Evolutionary conservation across 306 rosid species (phyloP).

Genomic region (Cicer arietinum): DNA sequence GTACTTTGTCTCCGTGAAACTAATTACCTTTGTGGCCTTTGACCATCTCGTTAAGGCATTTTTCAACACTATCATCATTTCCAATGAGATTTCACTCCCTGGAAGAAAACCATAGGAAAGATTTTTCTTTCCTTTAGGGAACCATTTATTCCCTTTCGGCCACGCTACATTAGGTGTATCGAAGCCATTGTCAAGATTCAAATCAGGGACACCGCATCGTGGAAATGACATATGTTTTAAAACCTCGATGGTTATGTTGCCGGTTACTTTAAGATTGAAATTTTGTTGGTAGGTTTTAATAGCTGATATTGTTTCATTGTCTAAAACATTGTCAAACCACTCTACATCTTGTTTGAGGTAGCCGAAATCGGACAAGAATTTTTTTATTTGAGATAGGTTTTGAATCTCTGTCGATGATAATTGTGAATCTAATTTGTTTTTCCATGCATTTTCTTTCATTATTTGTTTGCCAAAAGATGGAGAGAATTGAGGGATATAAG

Average conservation of each 20-base stretch:
- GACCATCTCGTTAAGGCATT: conserved; percentile 14
- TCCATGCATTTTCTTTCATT: background rate
- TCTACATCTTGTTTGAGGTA: background rate
- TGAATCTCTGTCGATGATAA: background rate
- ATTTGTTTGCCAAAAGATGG: background rate
- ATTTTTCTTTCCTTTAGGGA: background rate
- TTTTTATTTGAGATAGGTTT: background rate
- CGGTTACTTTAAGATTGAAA: background rate
- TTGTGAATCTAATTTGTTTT: background rate
- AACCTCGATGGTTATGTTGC: background rate
- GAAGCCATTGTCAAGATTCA: background rate
- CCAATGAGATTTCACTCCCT: background rate
- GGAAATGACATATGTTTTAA: background rate
- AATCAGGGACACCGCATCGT: conserved; percentile 23
- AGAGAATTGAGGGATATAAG: background rate
- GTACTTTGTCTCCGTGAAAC: background rate
- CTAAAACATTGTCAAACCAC: background rate
- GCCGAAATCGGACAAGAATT: background rate
- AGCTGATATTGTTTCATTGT: background rate
- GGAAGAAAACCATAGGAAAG: conserved; percentile 1
- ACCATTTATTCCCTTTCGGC: background rate
- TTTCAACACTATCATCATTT: background rate
- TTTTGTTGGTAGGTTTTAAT: background rate
- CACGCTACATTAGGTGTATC: background rate
- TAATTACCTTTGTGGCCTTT: background rate